phyloP scores from a whole-genome alignment of 1,139 yeast genomes.

The Saccharomyces hybrid region DNA sequence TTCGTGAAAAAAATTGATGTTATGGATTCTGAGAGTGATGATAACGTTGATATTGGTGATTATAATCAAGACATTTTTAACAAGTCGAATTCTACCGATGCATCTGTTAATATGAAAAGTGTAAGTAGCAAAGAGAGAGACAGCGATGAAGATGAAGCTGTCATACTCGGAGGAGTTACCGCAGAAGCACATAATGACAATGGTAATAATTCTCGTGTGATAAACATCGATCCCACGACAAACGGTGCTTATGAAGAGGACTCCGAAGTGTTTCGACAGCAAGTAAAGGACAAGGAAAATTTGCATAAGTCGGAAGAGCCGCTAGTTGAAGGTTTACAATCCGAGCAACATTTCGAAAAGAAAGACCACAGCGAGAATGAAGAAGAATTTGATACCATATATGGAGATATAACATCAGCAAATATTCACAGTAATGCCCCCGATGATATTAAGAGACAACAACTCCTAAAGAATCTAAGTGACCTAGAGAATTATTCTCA shows the following conservation, averaged over 20 bases:
- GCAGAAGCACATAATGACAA: background rate
- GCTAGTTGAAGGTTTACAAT: constrained; percentile 19
- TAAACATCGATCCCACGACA: background rate
- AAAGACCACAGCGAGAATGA: background rate
- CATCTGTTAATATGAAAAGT: background rate
- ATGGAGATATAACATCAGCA: background rate
- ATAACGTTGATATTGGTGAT: background rate
- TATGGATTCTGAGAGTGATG: constrained; percentile 7
- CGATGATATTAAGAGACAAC: background rate
- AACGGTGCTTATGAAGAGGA: background rate
- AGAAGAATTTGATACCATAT: background rate
- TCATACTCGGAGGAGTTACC: background rate
- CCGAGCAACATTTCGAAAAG: background rate
- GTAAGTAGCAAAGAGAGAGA: background rate
- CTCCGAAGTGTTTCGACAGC: background rate
- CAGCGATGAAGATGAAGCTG: background rate
- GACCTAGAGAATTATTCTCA: background rate
- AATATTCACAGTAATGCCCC: background rate
- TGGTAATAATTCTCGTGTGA: background rate
- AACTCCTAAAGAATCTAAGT: background rate
- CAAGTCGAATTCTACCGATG: background rate
- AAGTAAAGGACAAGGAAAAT: constrained; percentile 21
- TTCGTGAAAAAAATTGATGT: constrained; percentile 14
- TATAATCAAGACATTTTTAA: background rate
- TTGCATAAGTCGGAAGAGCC: constrained; percentile 38